Evolutionary conservation across 352 stramenopile genomes (phyloP), one percentile per base, ranked within the genome.

Genomic region (Blastocystis sp.): DNA sequence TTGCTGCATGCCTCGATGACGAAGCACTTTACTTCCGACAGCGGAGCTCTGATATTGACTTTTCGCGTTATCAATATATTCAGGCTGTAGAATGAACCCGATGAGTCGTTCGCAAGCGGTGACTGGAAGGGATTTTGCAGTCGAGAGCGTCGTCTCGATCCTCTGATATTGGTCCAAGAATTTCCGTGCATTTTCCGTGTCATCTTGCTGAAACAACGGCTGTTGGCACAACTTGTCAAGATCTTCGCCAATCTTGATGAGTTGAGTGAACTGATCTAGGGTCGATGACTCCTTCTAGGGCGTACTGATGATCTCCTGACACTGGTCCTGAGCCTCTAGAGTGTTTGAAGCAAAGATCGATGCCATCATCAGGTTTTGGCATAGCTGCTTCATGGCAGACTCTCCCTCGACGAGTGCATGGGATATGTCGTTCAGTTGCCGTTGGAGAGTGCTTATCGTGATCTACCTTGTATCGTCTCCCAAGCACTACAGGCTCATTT

Each of bases 1-100:
- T 53, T 77, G 66, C 50, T 77, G 66, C 7, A 77, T 15, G 29
- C 66, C 66, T 26, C 66, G 43, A 6, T 77, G 50, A 8, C 50
- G 66, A 29, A 77, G 43, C 26, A 55, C 26, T 55, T 23, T 56
- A 55, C n/a, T 56, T 53, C 9, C 56, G 3, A 53, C n/a, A 77
- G 26, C 39, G 4, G 50, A 5, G 20, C 20, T 20, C 7, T 77
- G 20, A 45, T 18, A 61, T 29, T 23, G 34, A 18, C 66, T 77
- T 23, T 77, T 77, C 26, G 34, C 66, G 7, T 39, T 77, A 37
- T 77, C 66, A 6, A 77, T 55, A 6, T 29, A 77, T 3, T 34
- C 43, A 34, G 66, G 66, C 43, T 45, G 66, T 56, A 77, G 15
- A 77, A 77, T 77, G 29, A 77, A 77, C 4, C 66, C 66, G 50